A percentile compares a stretch with the other conserved stretches of the same genome.
phyloP scores from a whole-genome alignment of 2,329 filamentous ascomycete species.

The Incumbomyces delicatus region DNA sequence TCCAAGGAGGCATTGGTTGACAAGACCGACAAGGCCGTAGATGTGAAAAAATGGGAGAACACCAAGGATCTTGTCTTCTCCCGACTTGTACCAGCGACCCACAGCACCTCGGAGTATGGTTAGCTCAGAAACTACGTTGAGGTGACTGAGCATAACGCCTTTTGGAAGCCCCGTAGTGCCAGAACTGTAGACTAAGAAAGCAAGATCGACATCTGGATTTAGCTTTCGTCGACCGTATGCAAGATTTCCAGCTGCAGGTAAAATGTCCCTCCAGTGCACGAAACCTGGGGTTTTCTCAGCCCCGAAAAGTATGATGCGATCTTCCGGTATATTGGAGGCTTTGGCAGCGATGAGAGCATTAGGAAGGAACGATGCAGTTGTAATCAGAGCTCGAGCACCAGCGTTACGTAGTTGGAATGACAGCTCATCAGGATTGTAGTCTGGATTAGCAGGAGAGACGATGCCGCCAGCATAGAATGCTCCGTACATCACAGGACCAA shows the following conservation, averaged over 20 bases:
- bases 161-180: slow-evolving; percentile 88
- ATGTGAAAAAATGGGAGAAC: slow-evolving; percentile 87
- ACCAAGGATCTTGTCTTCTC: slow-evolving; percentile 60
- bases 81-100: slow-evolving; percentile 46
- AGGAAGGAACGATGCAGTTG: slow-evolving; percentile 57
- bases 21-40: slow-evolving; percentile 64
- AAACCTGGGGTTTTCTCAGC: slow-evolving; percentile 49
- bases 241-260: too few species aligned
- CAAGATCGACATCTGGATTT: slow-evolving; percentile 60
- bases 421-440: slow-evolving; percentile 73
- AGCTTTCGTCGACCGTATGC: slow-evolving; percentile 29
- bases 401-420: slow-evolving; percentile 73
- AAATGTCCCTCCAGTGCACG: background rate
- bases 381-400: slow-evolving; percentile 62
- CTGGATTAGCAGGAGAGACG: slow-evolving; percentile 72
- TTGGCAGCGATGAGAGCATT: slow-evolving; percentile 58
- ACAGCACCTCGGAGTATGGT: slow-evolving; percentile 43
- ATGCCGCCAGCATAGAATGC: slow-evolving; percentile 73
- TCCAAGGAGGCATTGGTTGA: slow-evolving; percentile 55
- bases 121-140: slow-evolving; percentile 69
- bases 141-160: slow-evolving; percentile 76
- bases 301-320: slow-evolving; percentile 70
- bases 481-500: slow-evolving; percentile 65
- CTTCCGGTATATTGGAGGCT: slow-evolving; percentile 57
- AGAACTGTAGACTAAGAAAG: slow-evolving; percentile 78